phyloP scores from a whole-genome alignment of 176 grass and related monocot genomes.

The Musa schizocarpa region DNA sequence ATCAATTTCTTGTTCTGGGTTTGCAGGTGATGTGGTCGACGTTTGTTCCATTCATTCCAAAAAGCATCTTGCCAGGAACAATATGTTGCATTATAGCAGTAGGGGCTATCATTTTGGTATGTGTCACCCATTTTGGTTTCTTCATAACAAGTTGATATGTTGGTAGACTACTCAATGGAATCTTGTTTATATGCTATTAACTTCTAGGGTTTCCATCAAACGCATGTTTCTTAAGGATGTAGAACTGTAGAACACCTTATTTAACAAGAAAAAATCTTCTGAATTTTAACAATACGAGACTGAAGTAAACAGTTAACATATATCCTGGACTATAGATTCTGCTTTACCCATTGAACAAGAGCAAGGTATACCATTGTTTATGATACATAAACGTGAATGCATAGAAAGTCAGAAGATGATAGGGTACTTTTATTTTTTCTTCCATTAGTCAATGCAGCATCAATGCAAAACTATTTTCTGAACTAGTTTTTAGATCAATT shows the following conservation, averaged over 20 bases:
- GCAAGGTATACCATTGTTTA: too few species aligned
- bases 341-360: too few species aligned
- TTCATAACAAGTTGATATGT: background rate
- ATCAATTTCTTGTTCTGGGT: background rate
- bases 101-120: constrained; percentile 60
- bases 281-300: too few species aligned
- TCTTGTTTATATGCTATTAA: background rate
- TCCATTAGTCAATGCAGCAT: too few species aligned
- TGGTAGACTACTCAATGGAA: background rate
- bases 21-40: constrained; percentile 97
- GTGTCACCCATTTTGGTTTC: background rate
- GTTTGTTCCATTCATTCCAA: constrained; percentile 87
- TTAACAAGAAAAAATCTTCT: too few species aligned
- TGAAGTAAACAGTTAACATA: too few species aligned
- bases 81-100: constrained; percentile 52
- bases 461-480: background rate
- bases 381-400: too few species aligned
- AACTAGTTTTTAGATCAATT: background rate
- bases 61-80: constrained; percentile 65
- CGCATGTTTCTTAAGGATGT: background rate
- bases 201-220: background rate
- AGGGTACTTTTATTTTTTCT: too few species aligned
- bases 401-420: too few species aligned
- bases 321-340: too few species aligned
- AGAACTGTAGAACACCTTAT: background rate